phyloP scores from a whole-genome alignment of 441 rosid genomes.

The Populus hybrid region DNA sequence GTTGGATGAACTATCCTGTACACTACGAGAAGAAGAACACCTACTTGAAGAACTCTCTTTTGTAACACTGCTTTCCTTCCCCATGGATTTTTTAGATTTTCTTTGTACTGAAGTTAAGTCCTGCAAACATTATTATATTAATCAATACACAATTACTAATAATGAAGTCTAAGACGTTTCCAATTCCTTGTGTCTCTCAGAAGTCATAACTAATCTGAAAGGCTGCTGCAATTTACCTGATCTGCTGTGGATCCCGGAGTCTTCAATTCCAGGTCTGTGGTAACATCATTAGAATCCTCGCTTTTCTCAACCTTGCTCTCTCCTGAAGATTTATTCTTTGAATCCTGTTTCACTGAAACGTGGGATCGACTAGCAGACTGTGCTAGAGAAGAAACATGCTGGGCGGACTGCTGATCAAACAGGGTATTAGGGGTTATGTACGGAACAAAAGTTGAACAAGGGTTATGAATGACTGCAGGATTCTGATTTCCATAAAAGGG shows the following conservation, averaged over 20 bases:
- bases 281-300: slow-evolving; percentile 56
- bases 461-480: slow-evolving; percentile 60
- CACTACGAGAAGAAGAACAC: slow-evolving; percentile 66
- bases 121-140: slow-evolving; percentile 32
- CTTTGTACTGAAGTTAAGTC: slow-evolving; percentile 42
- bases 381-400: slow-evolving; percentile 38
- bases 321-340: slow-evolving; percentile 47
- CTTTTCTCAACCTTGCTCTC: slow-evolving; percentile 55
- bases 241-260: slow-evolving; percentile 71
- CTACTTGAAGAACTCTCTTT: slow-evolving; percentile 62
- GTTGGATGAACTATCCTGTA: slow-evolving; percentile 65
- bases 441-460: slow-evolving; percentile 65
- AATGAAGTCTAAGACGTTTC: background rate
- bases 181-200: background rate
- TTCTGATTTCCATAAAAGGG: slow-evolving; percentile 70
- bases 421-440: slow-evolving; percentile 51
- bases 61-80: slow-evolving; percentile 38
- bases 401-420: slow-evolving; percentile 57
- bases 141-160: background rate
- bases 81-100: slow-evolving; percentile 36
- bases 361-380: slow-evolving; percentile 37
- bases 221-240: slow-evolving; percentile 38
- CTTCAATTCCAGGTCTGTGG: slow-evolving; percentile 78
- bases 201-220: background rate
- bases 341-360: slow-evolving; percentile 41